A percentile compares a stretch with the other conserved stretches of the same genome.
Evolutionary conservation across 1,284 basidiomycete genomes (phyloP).

Genomic region (Malassezia nana): DNA sequence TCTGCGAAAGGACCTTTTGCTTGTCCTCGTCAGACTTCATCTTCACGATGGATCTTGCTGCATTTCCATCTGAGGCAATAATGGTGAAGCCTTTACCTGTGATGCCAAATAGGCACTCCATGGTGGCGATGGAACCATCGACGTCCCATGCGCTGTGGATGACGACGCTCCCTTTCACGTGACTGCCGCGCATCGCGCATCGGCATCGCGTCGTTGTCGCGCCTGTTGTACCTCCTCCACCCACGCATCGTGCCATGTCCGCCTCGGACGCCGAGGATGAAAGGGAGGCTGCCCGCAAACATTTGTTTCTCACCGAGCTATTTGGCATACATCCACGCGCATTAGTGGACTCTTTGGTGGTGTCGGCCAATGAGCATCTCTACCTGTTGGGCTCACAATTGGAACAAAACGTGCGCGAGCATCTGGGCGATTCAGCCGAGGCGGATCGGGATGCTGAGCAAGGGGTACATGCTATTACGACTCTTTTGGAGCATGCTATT

Average conservation of each 20-base stretch:
- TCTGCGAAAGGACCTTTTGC: constrained; percentile 79
- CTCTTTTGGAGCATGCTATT: constrained; percentile 42
- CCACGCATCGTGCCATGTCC: constrained; percentile 1
- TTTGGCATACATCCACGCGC: constrained; percentile 43
- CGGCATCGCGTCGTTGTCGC: neutral
- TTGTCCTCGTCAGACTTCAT: constrained; percentile 98
- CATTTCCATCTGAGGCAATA: constrained; percentile 73
- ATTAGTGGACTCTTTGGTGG: constrained; percentile 40
- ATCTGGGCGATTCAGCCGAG: constrained; percentile 20
- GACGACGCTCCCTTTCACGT: constrained; percentile 20
- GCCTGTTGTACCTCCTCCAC: neutral
- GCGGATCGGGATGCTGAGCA: constrained; percentile 34
- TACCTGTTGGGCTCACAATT: constrained; percentile 35
- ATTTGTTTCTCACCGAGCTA: constrained; percentile 41
- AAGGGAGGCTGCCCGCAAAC: constrained; percentile 8
- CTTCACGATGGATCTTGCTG: constrained; percentile 82
- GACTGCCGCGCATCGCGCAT: constrained; percentile 5
- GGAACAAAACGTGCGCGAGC: constrained; percentile 24
- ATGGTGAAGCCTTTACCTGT: constrained; percentile 46
- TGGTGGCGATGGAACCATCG: constrained; percentile 17
- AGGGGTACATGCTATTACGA: constrained; percentile 37
- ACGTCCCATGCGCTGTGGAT: neutral
- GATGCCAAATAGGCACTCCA: constrained; percentile 53
- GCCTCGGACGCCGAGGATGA: neutral
- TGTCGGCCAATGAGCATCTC: constrained; percentile 41